Conservation (phyloP, 2,329 filamentous ascomycete species). For the Pyricularia sp. region DNA sequence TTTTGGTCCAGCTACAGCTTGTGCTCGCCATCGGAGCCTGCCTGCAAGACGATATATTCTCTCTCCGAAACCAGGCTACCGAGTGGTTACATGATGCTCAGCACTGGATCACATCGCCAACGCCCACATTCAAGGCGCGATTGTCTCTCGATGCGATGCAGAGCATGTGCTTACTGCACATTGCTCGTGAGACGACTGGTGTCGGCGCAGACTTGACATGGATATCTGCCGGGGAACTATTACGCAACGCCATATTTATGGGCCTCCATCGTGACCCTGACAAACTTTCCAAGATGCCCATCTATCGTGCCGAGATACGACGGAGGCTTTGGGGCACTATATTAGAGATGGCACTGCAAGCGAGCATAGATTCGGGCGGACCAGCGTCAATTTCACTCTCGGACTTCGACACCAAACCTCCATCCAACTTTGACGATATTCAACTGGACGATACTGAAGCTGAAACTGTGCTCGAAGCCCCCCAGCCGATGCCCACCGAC, state of each 20-base stretch:
- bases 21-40: conserved; percentile 37
- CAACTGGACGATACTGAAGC: conserved; percentile 21
- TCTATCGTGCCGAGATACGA: conserved; percentile 30
- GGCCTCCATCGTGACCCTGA: conserved; percentile 36
- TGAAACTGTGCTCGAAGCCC: not conserved
- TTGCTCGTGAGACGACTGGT: conserved; percentile 30
- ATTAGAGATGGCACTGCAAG: conserved; percentile 31
- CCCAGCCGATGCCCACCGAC: conserved; percentile 17
- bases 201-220: conserved; percentile 33
- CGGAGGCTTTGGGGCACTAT: conserved; percentile 40
- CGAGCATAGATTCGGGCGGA: conserved; percentile 31
- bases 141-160: conserved; percentile 37
- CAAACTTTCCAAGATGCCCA: conserved; percentile 19
- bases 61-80: conserved; percentile 27
- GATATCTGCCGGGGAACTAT: conserved; percentile 29
- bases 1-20: conserved; percentile 40
- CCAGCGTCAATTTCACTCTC: conserved; percentile 28
- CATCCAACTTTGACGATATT: conserved; percentile 36
- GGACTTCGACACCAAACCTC: conserved; percentile 35
- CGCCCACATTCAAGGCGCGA: conserved; percentile 32
- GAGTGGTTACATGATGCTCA: conserved; percentile 42
- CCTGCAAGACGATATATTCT: conserved; percentile 31
- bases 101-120: conserved; percentile 32
- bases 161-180: conserved; percentile 35
- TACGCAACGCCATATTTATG: conserved; percentile 34